These are phyloP conservation scores for Soucietia sequanensis DNA, from an alignment of 805 yeast genomes.

Conservation along the genomic window DNA sequence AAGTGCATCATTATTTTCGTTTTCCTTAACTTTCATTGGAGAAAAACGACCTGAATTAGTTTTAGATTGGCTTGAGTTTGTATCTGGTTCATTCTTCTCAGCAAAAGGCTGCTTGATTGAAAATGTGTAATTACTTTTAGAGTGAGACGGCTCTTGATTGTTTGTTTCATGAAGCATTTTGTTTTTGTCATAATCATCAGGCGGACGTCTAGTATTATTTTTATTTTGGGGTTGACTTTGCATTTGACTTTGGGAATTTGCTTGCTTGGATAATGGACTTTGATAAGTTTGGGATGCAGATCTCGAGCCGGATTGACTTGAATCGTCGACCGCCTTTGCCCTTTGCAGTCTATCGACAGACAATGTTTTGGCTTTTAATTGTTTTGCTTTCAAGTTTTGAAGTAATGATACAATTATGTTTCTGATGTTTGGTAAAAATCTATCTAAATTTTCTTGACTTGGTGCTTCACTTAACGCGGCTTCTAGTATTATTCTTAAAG, in stretches of 20 bases:
- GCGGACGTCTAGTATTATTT: neutral
- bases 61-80: neutral
- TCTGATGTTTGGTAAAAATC: slow-evolving; percentile 79
- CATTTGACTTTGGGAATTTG: too few species aligned
- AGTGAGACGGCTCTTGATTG: too few species aligned
- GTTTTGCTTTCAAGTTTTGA: slow-evolving; percentile 78
- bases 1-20: slow-evolving; percentile 53
- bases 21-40: neutral
- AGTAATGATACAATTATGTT: slow-evolving; percentile 80
- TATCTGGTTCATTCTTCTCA: neutral
- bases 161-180: too few species aligned
- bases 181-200: too few species aligned
- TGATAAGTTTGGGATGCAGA: neutral
- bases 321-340: slow-evolving; percentile 3
- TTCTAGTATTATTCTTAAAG: slow-evolving; percentile 76
- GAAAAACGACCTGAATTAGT: neutral
- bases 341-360: slow-evolving; percentile 19
- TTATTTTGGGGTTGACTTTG: neutral
- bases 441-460: slow-evolving; percentile 76
- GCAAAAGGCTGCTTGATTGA: too few species aligned
- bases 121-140: too few species aligned
- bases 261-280: too few species aligned
- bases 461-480: slow-evolving; percentile 83
- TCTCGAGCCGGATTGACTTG: neutral
- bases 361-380: slow-evolving; percentile 49